Evolutionary conservation across 2,329 filamentous ascomycete genomes (phyloP).

Genomic region (Botrytis hyacinthi): DNA sequence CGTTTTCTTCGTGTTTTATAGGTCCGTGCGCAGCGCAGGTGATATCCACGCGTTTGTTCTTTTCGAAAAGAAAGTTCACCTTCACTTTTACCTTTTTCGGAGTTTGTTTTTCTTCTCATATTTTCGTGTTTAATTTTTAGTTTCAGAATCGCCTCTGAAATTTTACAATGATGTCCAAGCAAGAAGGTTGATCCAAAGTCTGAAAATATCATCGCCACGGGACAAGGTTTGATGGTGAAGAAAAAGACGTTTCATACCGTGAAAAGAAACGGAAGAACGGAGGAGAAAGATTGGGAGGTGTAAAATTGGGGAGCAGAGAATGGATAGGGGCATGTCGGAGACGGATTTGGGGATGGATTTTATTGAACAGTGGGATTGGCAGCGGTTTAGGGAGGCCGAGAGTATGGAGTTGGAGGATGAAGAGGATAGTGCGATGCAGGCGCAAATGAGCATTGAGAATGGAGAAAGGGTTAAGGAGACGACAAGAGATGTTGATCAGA

Average conservation of each 20-base stretch:
- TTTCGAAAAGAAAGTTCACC: slow-evolving; percentile 8
- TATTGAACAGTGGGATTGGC: slow-evolving; percentile 15
- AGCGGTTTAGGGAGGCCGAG: slow-evolving; percentile 3
- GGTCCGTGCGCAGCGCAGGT: neutral
- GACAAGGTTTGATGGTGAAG: neutral
- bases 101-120: neutral
- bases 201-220: neutral
- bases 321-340: neutral
- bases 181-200: neutral
- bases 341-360: slow-evolving; percentile 4
- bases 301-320: neutral
- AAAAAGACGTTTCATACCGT: neutral
- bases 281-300: no score
- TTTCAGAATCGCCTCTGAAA: neutral
- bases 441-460: neutral
- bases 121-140: neutral
- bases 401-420: slow-evolving; percentile 4
- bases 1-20: neutral
- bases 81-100: neutral
- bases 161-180: neutral
- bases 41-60: neutral
- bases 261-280: neutral
- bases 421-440: neutral
- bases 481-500: neutral
- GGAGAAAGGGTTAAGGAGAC: neutral